Evolutionary conservation across 139 green algal genomes (phyloP).

Genomic region (Chlamydomonas sp.): DNA sequence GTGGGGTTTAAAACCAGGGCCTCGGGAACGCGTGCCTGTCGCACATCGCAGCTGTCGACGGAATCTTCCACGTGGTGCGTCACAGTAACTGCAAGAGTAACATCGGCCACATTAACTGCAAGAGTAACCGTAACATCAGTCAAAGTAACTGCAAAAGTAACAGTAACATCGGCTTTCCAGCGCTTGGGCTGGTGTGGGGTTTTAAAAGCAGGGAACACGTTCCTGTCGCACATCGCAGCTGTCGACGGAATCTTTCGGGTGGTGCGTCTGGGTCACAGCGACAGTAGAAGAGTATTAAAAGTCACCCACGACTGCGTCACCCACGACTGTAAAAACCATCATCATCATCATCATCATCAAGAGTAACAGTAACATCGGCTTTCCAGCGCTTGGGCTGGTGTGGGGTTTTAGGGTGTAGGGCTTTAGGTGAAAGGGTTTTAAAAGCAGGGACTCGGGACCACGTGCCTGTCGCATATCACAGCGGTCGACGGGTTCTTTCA

Average conservation of each 20-base stretch:
- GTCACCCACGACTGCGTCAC: no score
- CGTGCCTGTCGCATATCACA: conserved; percentile 92
- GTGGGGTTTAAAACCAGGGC: conserved; percentile 64
- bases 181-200: conserved; percentile 62
- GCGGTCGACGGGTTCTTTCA: conserved; percentile 94
- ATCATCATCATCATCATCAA: not conserved
- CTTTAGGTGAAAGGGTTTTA: no score
- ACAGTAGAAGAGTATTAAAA: no score
- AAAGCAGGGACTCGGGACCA: conserved; percentile 97
- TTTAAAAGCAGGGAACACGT: conserved; percentile 93
- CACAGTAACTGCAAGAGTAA: not conserved
- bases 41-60: conserved; percentile 90
- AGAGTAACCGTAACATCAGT: no score
- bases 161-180: conserved; percentile 92
- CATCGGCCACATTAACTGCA: no score
- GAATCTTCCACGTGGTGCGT: conserved; percentile 89
- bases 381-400: conserved; percentile 80
- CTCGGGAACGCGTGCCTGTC: conserved; percentile 97
- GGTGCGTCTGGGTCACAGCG: not conserved
- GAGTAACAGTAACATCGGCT: conserved; percentile 86
- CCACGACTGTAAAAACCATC: no score
- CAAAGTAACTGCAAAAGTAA: conserved; percentile 30
- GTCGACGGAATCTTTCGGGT: conserved; percentile 99
- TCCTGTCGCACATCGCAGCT: conserved; percentile 88
- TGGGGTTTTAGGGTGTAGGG: no score